Base-by-base conservation (phyloP, 306 rosid genomes). In the Senna tora region DNA sequence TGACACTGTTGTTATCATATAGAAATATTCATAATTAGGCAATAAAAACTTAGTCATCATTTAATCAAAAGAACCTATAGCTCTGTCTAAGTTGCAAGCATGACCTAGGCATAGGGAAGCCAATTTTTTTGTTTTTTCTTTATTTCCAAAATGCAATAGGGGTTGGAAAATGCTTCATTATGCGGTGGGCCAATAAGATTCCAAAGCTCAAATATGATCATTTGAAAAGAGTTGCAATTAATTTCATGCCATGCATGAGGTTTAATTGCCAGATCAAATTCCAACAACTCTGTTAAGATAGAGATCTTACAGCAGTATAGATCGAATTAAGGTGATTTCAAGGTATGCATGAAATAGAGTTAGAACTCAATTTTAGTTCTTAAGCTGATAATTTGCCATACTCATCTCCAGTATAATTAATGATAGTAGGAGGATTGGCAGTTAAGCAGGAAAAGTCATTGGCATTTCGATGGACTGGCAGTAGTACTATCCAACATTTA, bases 1-100 rank as follows among this genome's bases (percentile, higher is more conserved):
- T 93, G 56, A 83, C 68, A 72, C 97, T 93, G 89, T 16, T 93
- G 89, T 16, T 33, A 76, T 41, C 28, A 79, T 9, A 72, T 12
- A 71, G 25, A 54, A 50, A 41, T 19, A 43, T 7, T 68, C 55
- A 62, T 65, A 50, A 53, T 22, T 34, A 11, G 42, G 34, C 52
- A 75, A 69, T 16, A 19, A 73, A 3, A 47, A 52, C 0, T 45
- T 32, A 36, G 32, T 21, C 51, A 56, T 49, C 38, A 30, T 16
- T 6, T 34, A 21, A 42, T 41, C n/a, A 39, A 56, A 11, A 62
- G 56, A 51, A 69, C 32, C 58, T 46, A 36, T 46, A 59, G 15
- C 22, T 52, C 15, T 10, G 9, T 3, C 22, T 17, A 14, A 65
- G 25, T 43, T 16, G 50, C 68, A 73, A 69, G 47, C 42, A 30